Percentiles rank a stretch among this genome's conserved stretches.
phyloP scores from a whole-genome alignment of 2,329 filamentous ascomycete genomes.

The Exophiala sp. region DNA sequence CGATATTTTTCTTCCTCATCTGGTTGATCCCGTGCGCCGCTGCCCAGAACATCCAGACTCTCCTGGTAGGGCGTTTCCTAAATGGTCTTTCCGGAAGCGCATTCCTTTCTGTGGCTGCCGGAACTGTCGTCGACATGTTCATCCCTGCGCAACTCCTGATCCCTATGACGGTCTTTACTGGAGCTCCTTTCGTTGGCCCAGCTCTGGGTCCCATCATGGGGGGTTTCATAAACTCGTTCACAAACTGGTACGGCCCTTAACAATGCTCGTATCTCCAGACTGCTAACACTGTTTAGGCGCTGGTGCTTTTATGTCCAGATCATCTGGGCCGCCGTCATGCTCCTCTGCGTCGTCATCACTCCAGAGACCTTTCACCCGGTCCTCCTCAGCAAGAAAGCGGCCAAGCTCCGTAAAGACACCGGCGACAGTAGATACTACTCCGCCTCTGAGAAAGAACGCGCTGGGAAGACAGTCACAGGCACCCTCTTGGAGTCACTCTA shows the following conservation, averaged over 20 bases:
- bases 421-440: conserved; percentile 41
- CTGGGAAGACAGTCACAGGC: conserved; percentile 51
- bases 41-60: conserved; percentile 61
- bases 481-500: conserved; percentile 52
- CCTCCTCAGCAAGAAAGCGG: conserved; percentile 64
- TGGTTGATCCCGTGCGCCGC: conserved; percentile 78
- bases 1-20: conserved; percentile 67
- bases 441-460: conserved; percentile 52
- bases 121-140: conserved; percentile 69
- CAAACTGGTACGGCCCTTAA: conserved; percentile 48
- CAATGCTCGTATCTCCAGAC: background rate
- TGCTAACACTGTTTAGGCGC: conserved; percentile 41
- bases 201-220: conserved; percentile 23
- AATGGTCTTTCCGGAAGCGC: conserved; percentile 46
- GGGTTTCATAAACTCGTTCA: conserved; percentile 61
- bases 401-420: conserved; percentile 58
- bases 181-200: conserved; percentile 58
- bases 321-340: conserved; percentile 62
- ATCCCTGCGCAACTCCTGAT: conserved; percentile 56
- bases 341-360: conserved; percentile 59
- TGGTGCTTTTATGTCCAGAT: conserved; percentile 72
- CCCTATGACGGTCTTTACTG: conserved; percentile 69
- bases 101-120: conserved; percentile 63
- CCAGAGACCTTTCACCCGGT: conserved; percentile 76
- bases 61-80: conserved; percentile 72